Conservation (phyloP, 495 filamentous ascomycete genomes). For the Talaromyces nanjingensis region DNA sequence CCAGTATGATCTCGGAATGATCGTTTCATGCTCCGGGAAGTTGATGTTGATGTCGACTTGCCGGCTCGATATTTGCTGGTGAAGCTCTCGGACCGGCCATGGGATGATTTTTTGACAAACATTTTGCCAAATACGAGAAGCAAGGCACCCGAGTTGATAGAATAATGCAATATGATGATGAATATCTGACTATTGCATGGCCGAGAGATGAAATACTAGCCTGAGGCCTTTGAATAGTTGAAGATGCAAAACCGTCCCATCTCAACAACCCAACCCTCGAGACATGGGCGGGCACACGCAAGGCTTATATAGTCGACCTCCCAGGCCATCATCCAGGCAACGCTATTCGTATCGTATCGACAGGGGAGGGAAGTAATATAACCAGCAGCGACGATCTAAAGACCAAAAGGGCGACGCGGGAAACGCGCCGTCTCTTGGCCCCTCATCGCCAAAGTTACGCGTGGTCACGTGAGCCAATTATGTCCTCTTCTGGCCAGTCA, state of each 20-base stretch:
- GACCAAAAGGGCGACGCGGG: neutral
- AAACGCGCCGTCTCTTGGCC: neutral
- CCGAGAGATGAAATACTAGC: neutral
- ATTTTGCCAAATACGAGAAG: constrained; percentile 12
- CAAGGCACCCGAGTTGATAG: neutral
- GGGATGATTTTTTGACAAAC: constrained; percentile 24
- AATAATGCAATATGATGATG: neutral
- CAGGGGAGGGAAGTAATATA: neutral
- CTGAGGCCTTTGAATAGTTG: neutral
- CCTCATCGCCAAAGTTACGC: constrained; percentile 7
- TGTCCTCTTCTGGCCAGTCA: constrained; percentile 2
- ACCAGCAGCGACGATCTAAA: neutral
- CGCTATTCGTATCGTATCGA: neutral
- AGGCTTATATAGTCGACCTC: neutral
- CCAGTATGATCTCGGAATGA: constrained; percentile 23
- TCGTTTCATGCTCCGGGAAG: constrained; percentile 20
- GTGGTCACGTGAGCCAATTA: constrained; percentile 4
- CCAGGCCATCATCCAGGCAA: neutral
- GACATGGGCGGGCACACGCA: neutral
- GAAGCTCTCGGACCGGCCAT: constrained; percentile 33
- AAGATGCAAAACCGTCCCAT: neutral
- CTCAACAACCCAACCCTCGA: neutral
- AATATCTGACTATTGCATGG: neutral
- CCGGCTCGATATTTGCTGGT: constrained; percentile 38
- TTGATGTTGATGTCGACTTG: constrained; percentile 23